Conservation (phyloP, 352 stramenopile species). For the Globisporangium alternatum region DNA sequence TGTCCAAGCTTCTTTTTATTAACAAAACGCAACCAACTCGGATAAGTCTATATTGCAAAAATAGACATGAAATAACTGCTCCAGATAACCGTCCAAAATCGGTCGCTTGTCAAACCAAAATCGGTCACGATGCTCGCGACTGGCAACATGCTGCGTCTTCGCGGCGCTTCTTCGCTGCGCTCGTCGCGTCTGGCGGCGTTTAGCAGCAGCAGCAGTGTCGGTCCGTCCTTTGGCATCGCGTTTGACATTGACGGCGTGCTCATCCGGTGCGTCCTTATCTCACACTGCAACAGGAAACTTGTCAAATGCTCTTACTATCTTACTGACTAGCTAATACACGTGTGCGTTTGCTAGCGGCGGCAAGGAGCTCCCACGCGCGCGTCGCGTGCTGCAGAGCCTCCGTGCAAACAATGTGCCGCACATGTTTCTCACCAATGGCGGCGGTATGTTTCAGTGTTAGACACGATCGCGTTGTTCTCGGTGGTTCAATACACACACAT, state of each 20-base stretch:
- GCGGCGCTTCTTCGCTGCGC: not conserved
- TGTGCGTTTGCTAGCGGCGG: conserved; percentile 38
- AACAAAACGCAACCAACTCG: too few relatives aligned
- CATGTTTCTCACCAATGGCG: conserved; percentile 90
- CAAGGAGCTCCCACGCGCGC: conserved; percentile 65
- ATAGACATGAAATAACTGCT: too few relatives aligned
- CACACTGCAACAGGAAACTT: too few relatives aligned
- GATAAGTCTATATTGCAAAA: too few relatives aligned
- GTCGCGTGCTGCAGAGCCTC: conserved; percentile 65
- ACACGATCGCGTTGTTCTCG: not conserved
- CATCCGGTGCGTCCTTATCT: conserved; percentile 48
- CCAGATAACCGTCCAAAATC: not conserved
- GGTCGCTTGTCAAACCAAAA: too few relatives aligned
- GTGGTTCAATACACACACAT: not conserved
- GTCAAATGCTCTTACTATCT: not conserved
- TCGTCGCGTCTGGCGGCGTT: not conserved
- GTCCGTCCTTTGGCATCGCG: conserved; percentile 70
- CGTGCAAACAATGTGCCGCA: conserved; percentile 65
- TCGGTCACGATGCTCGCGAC: not conserved
- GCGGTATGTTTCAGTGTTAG: conserved; percentile 23
- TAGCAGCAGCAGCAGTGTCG: not conserved
- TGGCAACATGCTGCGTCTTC: not conserved
- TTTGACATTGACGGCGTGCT: conserved; percentile 93
- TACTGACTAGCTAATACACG: not conserved
- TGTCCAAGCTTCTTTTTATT: too few relatives aligned